Evolutionary conservation across 805 yeast species (phyloP).

Genomic region (Brettanomyces nanus): DNA sequence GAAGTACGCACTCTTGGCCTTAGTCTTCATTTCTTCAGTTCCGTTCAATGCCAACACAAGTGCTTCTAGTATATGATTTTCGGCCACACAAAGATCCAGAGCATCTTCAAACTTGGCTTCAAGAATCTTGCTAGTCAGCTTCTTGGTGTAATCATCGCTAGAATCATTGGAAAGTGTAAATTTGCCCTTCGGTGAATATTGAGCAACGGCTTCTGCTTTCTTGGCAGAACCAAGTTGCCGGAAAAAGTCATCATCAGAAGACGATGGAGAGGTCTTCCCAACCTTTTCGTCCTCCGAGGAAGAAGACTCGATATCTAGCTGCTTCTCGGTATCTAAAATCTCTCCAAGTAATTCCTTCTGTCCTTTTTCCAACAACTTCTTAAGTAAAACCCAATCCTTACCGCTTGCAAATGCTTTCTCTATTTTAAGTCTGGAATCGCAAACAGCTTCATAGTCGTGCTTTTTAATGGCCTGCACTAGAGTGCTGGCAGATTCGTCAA

Average conservation of each 20-base stretch:
- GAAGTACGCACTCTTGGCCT: conserved; percentile 69
- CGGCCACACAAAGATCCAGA: conserved; percentile 54
- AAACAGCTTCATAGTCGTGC: conserved; percentile 44
- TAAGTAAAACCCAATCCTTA: conserved; percentile 58
- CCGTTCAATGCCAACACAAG: conserved; percentile 70
- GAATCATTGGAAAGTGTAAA: conserved; percentile 33
- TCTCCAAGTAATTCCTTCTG: conserved; percentile 41
- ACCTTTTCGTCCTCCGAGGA: conserved; percentile 6
- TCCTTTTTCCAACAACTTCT: conserved; percentile 42
- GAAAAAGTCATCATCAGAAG: conserved; percentile 34
- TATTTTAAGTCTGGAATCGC: conserved; percentile 41
- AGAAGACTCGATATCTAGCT: conserved; percentile 12
- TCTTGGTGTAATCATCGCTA: conserved; percentile 30
- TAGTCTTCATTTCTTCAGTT: conserved; percentile 49
- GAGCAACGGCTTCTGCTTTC: conserved; percentile 7
- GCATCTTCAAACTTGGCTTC: conserved; percentile 60
- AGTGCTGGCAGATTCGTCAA: conserved; percentile 28
- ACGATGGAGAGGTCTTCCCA: background rate
- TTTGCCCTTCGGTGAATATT: conserved; percentile 43
- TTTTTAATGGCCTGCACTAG: conserved; percentile 51
- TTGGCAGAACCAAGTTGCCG: conserved; percentile 20
- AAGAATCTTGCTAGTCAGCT: conserved; percentile 47
- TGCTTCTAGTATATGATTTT: conserved; percentile 67
- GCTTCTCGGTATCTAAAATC: conserved; percentile 23
- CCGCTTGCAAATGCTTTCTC: conserved; percentile 27